Conservation (phyloP, 1,284 basidiomycete genomes). For the Rhizoctonia solani region DNA sequence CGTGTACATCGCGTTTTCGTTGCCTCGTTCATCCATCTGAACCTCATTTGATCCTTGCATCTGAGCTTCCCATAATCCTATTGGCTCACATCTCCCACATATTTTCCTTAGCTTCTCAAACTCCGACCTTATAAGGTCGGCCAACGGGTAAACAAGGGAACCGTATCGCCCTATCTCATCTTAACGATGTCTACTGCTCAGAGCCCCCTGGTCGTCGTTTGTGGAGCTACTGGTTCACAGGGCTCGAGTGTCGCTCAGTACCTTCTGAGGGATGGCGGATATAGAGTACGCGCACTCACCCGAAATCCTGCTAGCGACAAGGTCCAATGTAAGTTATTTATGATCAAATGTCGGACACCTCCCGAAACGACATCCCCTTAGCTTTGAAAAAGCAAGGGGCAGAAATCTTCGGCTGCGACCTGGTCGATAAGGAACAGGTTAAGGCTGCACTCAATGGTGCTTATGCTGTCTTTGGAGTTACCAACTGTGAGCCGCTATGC, state of each 20-base stretch:
- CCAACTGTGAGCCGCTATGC: conserved; percentile 41
- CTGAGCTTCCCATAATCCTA: no score
- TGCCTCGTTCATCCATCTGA: background rate
- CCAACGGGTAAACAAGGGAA: no score
- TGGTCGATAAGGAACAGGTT: background rate
- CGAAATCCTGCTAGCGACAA: background rate
- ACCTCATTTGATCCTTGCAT: no score
- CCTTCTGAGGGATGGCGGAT: background rate
- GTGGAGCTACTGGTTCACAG: background rate
- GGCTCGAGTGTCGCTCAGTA: background rate
- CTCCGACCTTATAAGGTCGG: no score
- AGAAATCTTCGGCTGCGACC: background rate
- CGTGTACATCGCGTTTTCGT: no score
- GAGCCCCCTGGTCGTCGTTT: background rate
- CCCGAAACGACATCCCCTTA: background rate
- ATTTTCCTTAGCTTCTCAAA: no score
- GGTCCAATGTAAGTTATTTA: background rate
- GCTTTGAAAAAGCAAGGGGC: background rate
- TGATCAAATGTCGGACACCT: background rate
- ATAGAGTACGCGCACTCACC: background rate
- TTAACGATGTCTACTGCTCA: background rate
- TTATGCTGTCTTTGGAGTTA: conserved; percentile 49
- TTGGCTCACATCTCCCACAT: no score
- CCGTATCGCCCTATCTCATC: background rate
- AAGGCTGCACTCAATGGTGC: conserved; percentile 43